Base-by-base conservation (phyloP, 2,329 filamentous ascomycete genomes). In the Ophiostoma perfectum region DNA sequence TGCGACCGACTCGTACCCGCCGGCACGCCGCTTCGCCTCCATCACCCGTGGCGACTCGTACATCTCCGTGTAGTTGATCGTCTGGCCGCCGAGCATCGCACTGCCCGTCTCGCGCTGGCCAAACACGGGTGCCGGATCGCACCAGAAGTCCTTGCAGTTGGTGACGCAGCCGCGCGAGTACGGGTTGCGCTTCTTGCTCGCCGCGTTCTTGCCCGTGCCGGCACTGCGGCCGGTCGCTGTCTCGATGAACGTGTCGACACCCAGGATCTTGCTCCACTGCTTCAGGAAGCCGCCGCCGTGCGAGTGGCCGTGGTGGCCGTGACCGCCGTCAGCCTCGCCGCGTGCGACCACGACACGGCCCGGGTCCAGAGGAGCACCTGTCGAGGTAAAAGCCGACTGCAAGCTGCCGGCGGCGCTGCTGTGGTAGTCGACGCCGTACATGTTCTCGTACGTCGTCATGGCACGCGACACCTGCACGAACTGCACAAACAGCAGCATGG, bases 111-210 rank as follows among this genome's bases (percentile, higher is more conserved):
- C 87, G 69, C 90, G 85, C 73, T 84, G 86, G 41, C 90, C 88
- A 76, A 97, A 94, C 18, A 96, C 78, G 0, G 94, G 90, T 2
- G 91, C 89, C 1, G 91, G 88, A 76, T 98, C 95, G 74, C 91
- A 94, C 92, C 93, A 98, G 77, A 99, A 99, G 78, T 99, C 96
- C 72, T 87, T 90, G 79, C 95, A 99, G 76, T 99, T 99, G 70
- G 88, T 86, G n/a, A 96, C 74, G 52, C 92, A 83, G 7, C 95
- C 95, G 44, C 88, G 84, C 69, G 88, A 94, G 78, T 94, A 99
- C 0, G 93, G 93, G 76, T 98, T 99, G 44, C 18, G 63, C 58
- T 67, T 64, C 72, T 83, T 83, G 76, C 84, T 84, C 68, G 83
- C 79, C 12, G 52, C 16, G 79, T 82, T 81, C 76, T 83, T 80